Conservation (phyloP, 2,329 filamentous ascomycete genomes). For the Pseudohalonectria lignicola region DNA sequence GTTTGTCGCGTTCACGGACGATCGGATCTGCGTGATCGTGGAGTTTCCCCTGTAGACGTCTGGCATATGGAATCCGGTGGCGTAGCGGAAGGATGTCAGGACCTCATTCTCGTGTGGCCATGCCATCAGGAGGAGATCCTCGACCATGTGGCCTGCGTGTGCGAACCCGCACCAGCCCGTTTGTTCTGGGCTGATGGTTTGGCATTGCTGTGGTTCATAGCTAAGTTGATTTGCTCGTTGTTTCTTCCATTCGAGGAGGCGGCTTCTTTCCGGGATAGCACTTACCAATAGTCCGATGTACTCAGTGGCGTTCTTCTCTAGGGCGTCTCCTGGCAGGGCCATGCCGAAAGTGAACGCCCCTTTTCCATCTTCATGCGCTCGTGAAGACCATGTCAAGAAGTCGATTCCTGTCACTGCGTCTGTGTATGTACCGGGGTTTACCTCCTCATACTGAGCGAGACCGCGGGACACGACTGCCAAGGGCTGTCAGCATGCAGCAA, state of each 20-base stretch:
- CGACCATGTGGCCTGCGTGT: conserved; percentile 44
- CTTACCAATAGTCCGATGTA: conserved; percentile 47
- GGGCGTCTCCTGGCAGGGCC: conserved; percentile 36
- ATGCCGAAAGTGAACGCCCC: conserved; percentile 31
- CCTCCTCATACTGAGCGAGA: neutral
- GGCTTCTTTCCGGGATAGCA: neutral
- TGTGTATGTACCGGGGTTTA: conserved; percentile 1
- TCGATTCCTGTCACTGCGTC: conserved; percentile 6
- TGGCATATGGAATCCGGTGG: conserved; percentile 47
- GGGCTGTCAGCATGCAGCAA: neutral
- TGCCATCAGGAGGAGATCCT: conserved; percentile 43
- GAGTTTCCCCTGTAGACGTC: conserved; percentile 49
- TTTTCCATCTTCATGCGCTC: neutral
- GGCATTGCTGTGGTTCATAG: conserved; percentile 30
- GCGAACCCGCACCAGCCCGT: conserved; percentile 48
- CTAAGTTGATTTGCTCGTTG: neutral
- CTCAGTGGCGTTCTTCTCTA: conserved; percentile 35
- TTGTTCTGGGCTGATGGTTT: conserved; percentile 27
- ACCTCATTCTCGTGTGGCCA: conserved; percentile 44
- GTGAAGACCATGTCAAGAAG: conserved; percentile 6
- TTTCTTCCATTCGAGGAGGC: too few species aligned
- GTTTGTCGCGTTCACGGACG: conserved; percentile 41
- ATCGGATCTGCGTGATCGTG: conserved; percentile 48
- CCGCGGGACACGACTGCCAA: neutral
- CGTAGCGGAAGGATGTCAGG: conserved; percentile 45